A percentile compares a stretch with the other conserved stretches of the same genome.
These are phyloP conservation scores for Saturnispora halmiae DNA, from an alignment of 805 yeast genomes.

Conservation along the genomic window DNA sequence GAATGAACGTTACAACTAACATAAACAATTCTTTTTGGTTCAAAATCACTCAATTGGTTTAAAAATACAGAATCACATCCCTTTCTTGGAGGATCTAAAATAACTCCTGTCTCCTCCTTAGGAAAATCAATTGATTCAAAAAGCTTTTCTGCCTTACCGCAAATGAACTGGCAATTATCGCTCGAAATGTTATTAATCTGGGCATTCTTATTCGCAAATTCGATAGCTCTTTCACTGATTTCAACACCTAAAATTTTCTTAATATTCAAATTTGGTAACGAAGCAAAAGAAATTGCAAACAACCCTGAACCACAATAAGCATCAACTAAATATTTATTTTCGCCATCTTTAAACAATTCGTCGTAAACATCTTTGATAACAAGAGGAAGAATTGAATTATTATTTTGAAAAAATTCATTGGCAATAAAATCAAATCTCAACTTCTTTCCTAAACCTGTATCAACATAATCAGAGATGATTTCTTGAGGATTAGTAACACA, in stretches of 20 bases:
- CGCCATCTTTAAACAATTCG: conserved; percentile 40
- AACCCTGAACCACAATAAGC: conserved; percentile 96
- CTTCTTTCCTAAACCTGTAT: conserved; percentile 33
- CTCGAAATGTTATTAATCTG: conserved; percentile 49
- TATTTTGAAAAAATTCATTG: conserved; percentile 94
- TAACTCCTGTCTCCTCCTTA: conserved; percentile 69
- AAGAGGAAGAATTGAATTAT: conserved; percentile 78
- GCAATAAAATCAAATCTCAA: conserved; percentile 81
- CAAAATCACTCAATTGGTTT: conserved; percentile 73
- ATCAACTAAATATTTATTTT: conserved; percentile 63
- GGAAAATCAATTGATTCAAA: conserved; percentile 76
- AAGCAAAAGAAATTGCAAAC: conserved; percentile 78
- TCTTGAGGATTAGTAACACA: conserved; percentile 75
- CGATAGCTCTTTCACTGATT: conserved; percentile 82
- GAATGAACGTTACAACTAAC: conserved; percentile 96
- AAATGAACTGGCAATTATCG: conserved; percentile 71
- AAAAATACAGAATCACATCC: conserved; percentile 89
- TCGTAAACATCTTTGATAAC: conserved; percentile 76
- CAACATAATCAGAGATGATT: conserved; percentile 67
- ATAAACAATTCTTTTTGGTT: conserved; percentile 84
- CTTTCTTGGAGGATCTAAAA: conserved; percentile 94
- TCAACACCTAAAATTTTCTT: conserved; percentile 86
- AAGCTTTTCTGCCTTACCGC: conserved; percentile 87
- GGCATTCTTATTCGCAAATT: conserved; percentile 80
- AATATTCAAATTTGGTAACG: conserved; percentile 3